Base-by-base conservation (phyloP, 2,329 filamentous ascomycete species). In the Cladophialophora psammophila region DNA sequence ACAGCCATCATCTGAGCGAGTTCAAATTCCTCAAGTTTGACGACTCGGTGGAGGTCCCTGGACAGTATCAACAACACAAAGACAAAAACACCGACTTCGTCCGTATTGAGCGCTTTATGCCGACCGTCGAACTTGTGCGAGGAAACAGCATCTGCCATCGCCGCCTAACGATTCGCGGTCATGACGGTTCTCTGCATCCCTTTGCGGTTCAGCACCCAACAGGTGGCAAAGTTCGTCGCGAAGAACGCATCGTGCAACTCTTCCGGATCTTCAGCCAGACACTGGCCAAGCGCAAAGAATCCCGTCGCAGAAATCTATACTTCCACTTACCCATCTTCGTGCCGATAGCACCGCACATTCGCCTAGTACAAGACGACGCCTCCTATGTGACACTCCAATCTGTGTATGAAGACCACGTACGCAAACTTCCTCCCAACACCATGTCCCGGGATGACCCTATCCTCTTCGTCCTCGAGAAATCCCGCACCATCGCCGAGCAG, bases 21-120 rank as follows among this genome's bases (percentile, higher is more conserved):
- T 99, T 99, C 84, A 87, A 93, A 45, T 99, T 97, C 83, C 90
- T 95, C 78, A 98, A 97, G 78, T 97, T 99, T 73, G 95, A 99
- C 75, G 96, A 99, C 74, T 71, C 71, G 13, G 94, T 99, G 12
- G 95, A 99, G 79, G 89, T 99, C 40, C 96, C 96, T 2, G 95
- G 95, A 0, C 95, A 99, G 77, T 99, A 99, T 78, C 83, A 97
- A 70, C 90, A 96, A 76, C 95, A 97, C 81, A 96, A 95, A 79
- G 96, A 99, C 75, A 99, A 98, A 86, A 99, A 99, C 78, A 93
- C 96, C 74, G 95, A 99, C 78, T 99, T 99, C 77, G 90, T 99
- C 72, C 91, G 94, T 54, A 98, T 99, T 72, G 96, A 99, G 78
- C 91, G 94, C 31, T 99, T 99, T 87, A 81, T 99, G 74, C 94